Percentiles rank a stretch among this genome's conserved stretches.
Conservation (phyloP, 2,329 filamentous ascomycete genomes). For the Fusarium sp. region DNA sequence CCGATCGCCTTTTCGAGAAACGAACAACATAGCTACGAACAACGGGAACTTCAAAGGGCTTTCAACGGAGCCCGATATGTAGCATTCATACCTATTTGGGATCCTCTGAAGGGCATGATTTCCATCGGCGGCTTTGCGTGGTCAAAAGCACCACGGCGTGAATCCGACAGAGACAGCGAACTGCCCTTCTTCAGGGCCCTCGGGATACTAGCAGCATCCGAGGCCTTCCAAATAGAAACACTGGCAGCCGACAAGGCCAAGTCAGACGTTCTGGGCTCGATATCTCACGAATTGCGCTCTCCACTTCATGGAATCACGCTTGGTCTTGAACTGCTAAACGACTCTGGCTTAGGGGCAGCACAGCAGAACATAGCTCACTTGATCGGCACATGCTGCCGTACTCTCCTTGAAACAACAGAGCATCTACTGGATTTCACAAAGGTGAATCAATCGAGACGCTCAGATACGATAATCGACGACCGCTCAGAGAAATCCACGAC, state of each 20-base stretch:
- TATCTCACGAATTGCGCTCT: constrained; percentile 1
- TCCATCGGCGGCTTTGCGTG: background rate
- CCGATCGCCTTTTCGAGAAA: background rate
- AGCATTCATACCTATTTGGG: background rate
- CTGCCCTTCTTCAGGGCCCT: background rate
- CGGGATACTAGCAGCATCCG: background rate
- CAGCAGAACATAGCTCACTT: background rate
- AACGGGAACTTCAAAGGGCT: background rate
- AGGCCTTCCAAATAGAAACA: background rate
- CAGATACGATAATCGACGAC: fast-evolving
- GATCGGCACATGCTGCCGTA: background rate
- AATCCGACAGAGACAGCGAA: background rate
- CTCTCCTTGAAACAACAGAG: background rate
- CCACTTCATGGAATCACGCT: background rate
- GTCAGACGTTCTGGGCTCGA: background rate
- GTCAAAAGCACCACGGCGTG: background rate
- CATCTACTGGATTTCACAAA: background rate
- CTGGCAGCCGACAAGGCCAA: background rate
- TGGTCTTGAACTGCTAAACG: background rate
- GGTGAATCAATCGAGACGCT: background rate
- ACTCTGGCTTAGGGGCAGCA: background rate
- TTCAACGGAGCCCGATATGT: background rate
- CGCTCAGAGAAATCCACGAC: fast-evolving
- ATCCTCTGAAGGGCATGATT: background rate
- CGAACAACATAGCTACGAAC: background rate